Evolutionary conservation across 2,329 filamentous ascomycete species (phyloP).

Genomic region (Geoglossum cookeanum): DNA sequence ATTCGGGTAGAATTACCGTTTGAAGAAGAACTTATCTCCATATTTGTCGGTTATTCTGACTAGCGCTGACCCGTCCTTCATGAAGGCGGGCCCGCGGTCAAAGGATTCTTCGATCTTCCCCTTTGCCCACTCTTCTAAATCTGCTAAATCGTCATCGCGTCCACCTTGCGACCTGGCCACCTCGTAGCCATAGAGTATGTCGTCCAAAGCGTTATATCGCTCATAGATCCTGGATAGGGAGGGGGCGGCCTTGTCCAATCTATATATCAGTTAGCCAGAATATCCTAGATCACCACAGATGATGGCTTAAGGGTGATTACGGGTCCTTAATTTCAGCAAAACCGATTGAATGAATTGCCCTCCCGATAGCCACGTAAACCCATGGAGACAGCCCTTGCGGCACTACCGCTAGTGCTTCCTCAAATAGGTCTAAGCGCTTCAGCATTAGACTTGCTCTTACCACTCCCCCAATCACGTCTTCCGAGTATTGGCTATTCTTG

Average conservation of each 20-base stretch:
- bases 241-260: neutral
- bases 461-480: neutral
- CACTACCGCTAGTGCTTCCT: neutral
- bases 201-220: neutral
- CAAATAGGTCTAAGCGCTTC: neutral
- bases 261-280: neutral
- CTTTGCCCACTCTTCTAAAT: neutral
- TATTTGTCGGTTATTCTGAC: neutral
- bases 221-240: neutral
- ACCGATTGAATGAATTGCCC: neutral
- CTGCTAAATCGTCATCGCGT: neutral
- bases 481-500: neutral
- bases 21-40: neutral
- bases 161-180: neutral
- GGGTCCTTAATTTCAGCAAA: neutral
- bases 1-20: neutral
- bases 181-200: neutral
- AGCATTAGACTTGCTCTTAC: neutral
- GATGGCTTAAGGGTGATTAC: neutral
- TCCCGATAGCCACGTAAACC: neutral
- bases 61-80: neutral
- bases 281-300: neutral
- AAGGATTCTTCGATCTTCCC: neutral
- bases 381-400: neutral
- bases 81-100: neutral